Percentiles rank a stretch among this genome's conserved stretches.
Conservation (phyloP, 2,329 filamentous ascomycete genomes). For the Macrophomina phaseolina region DNA sequence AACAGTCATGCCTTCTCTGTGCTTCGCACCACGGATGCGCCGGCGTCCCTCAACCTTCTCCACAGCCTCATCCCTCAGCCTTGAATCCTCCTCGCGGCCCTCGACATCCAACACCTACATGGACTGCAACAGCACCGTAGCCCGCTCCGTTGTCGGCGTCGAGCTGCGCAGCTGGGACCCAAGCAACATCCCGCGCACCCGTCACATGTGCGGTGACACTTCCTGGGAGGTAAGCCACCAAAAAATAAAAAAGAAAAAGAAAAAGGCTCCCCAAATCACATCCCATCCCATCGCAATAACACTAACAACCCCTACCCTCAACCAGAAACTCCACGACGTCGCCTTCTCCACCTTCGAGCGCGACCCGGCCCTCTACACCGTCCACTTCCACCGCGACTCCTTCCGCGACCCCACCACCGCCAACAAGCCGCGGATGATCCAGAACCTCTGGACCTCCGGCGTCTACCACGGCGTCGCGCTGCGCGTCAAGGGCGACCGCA, state of each 20-base stretch:
- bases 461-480: background rate
- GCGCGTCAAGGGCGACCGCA: background rate
- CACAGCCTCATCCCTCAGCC: background rate
- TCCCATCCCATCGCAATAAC: background rate
- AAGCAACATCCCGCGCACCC: background rate
- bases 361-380: background rate
- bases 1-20: background rate
- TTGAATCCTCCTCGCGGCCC: constrained; percentile 17
- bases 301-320: background rate
- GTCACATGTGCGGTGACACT: background rate
- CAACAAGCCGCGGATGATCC: background rate
- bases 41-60: constrained; percentile 31
- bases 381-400: background rate
- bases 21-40: background rate
- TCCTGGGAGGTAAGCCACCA: background rate
- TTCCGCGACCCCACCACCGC: background rate
- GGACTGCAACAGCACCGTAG: background rate
- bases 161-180: background rate
- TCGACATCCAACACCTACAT: constrained; percentile 40
- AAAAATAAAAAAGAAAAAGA: background rate
- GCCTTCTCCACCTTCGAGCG: background rate
- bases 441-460: background rate
- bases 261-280: background rate
- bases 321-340: constrained; percentile 5
- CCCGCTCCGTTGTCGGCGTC: background rate